Evolutionary conservation across 306 rosid species (phyloP), one percentile per base, ranked within the genome.

Genomic region (Abrus precatorius): DNA sequence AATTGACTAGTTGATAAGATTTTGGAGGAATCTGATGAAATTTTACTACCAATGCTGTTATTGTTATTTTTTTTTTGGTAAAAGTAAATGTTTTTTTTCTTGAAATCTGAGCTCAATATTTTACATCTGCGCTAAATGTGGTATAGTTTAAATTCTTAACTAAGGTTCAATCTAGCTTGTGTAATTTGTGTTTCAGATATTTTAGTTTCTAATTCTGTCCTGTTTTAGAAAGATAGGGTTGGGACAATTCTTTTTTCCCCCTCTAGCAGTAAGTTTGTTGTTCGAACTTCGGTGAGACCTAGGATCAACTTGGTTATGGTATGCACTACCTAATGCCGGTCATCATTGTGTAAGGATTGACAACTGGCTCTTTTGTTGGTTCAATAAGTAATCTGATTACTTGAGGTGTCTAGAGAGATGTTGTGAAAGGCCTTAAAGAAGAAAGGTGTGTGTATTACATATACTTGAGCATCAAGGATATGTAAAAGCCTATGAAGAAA

Each of bases 281-380:
- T 62, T 34, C 34, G 9, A 10, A 5, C 68, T 33, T 32, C 43
- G 10, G 69, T 62, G 28, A 62, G 32, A 40, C 65, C 44, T 40
- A 62, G 48, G 68, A 60, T 34, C 34, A 43, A 63, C 34, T 13
- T 49, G 44, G 59, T 47, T 54, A 4, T 34, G 34, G 45, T 44
- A 76, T 34, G 75, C 69, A 56, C 47, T 67, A 30, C 33, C n/a
- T 44, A 78, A 60, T 33, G 33, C 44, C 14, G 11, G 11, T 33
- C 36, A 69, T 11, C 45, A 67, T 34, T 44, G 11, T 69, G 10
- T 34, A 69, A 69, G 70, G 70, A 47, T 69, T 44, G 69, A 13
- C 32, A 13, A 34, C 41, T 4, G 30, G 8, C 60, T 11, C 32
- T 34, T 41, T 69, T 69, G 57, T 69, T 13, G 12, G 56, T 45